Percentiles rank a stretch among this genome's conserved stretches.
These are phyloP conservation scores for Babesia caballi DNA, from an alignment of 169 alveolate species.

Conservation along the genomic window DNA sequence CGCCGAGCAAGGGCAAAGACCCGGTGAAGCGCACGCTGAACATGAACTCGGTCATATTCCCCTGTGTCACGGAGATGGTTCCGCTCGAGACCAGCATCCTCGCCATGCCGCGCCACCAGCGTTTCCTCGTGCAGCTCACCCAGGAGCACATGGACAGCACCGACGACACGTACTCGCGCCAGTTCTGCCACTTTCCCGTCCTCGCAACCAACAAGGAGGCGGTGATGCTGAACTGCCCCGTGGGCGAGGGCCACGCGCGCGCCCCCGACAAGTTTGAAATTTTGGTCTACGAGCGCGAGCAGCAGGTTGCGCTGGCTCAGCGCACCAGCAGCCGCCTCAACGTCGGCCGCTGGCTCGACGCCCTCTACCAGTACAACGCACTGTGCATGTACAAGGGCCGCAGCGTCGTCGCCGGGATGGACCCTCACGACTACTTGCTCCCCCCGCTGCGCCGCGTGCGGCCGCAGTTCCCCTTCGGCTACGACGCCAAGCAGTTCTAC, in stretches of 20 bases:
- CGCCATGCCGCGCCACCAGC: conserved; percentile 45
- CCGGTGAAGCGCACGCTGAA: conserved; percentile 17
- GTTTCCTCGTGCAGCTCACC: conserved; percentile 35
- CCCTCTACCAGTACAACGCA: conserved; percentile 29
- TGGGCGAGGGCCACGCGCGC: background rate
- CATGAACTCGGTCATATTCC: conserved; percentile 48
- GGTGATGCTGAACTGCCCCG: conserved; percentile 13
- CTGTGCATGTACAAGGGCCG: conserved; percentile 39
- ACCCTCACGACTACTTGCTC: conserved; percentile 24
- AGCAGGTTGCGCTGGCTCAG: background rate
- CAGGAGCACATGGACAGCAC: conserved; percentile 44
- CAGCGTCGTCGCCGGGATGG: background rate
- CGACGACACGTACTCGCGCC: conserved; percentile 33
- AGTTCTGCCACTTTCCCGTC: conserved; percentile 49
- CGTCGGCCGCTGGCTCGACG: conserved; percentile 28
- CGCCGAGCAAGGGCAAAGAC: conserved; percentile 19
- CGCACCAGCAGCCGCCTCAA: background rate
- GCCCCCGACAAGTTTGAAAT: background rate
- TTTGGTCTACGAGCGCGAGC: conserved; percentile 9
- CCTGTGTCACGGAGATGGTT: conserved; percentile 24
- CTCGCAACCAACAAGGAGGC: conserved; percentile 48
- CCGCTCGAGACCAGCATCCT: conserved; percentile 11
- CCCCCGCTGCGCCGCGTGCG: conserved; percentile 15
- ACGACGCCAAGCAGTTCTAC: conserved; percentile 30
- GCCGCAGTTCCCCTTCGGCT: conserved; percentile 33